Evolutionary conservation across 306 rosid species (phyloP).

Genomic region (Argentina anserina): DNA sequence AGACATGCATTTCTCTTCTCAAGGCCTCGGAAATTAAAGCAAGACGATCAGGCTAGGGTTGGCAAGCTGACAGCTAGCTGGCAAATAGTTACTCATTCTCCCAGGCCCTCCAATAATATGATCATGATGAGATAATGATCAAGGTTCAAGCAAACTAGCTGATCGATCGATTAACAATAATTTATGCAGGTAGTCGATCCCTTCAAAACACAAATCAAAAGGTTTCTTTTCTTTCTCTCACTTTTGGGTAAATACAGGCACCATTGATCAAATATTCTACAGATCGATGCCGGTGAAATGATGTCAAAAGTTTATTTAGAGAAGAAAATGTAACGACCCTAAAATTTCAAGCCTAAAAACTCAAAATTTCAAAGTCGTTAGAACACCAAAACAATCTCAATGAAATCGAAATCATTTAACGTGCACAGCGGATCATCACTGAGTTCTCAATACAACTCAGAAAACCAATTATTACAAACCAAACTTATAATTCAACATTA

Average conservation of each 20-base stretch:
- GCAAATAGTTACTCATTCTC: not conserved
- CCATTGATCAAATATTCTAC: not conserved
- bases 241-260: not conserved
- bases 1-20: not conserved
- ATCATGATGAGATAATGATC: constrained; percentile 1
- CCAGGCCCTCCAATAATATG: constrained; percentile 5
- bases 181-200: not conserved
- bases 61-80: not conserved
- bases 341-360: no score
- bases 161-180: not conserved
- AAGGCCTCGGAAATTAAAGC: not conserved
- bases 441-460: no score
- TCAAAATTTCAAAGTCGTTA: no score
- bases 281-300: no score
- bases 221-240: constrained; percentile 7
- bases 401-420: no score
- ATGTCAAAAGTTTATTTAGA: no score
- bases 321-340: no score
- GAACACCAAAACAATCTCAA: no score
- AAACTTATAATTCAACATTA: no score
- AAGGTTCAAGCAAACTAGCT: not conserved
- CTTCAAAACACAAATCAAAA: constrained; percentile 2
- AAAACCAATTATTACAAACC: no score
- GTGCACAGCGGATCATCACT: no score
- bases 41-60: not conserved